Conservation (phyloP, 1,139 yeast species). For the Yueomyces sp. region DNA sequence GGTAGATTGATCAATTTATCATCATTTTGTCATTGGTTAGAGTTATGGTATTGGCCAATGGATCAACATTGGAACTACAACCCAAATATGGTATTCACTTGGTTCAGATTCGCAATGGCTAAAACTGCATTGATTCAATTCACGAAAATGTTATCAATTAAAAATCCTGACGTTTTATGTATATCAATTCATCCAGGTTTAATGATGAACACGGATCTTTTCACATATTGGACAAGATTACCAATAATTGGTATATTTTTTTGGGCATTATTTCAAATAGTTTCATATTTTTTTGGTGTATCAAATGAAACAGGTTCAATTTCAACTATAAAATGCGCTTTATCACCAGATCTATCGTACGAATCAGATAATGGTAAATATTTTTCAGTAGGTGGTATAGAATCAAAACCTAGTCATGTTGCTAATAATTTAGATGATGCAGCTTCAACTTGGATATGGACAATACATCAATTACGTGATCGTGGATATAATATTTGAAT, state of each 20-base stretch:
- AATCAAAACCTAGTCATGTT: constrained; percentile 40
- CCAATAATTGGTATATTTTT: constrained; percentile 63
- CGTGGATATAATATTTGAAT: constrained; percentile 30
- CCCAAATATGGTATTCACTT: constrained; percentile 61
- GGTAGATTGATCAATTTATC: constrained; percentile 54
- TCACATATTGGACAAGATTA: constrained; percentile 64
- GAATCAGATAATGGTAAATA: constrained; percentile 59
- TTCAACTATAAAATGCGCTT: constrained; percentile 53
- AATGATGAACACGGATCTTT: constrained; percentile 65
- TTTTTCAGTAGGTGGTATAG: constrained; percentile 47
- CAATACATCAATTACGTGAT: constrained; percentile 45
- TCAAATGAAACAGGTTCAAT: constrained; percentile 59
- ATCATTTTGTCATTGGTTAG: constrained; percentile 57
- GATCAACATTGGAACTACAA: constrained; percentile 39
- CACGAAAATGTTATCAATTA: constrained; percentile 49
- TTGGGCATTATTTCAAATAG: constrained; percentile 56
- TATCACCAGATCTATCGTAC: constrained; percentile 38
- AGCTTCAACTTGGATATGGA: constrained; percentile 77
- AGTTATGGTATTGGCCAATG: constrained; percentile 38
- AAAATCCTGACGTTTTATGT: constrained; percentile 54
- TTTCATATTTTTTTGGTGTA: constrained; percentile 60
- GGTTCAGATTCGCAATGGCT: constrained; percentile 71
- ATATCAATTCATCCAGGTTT: constrained; percentile 77
- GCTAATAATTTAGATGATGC: constrained; percentile 53
- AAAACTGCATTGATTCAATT: constrained; percentile 74